These are phyloP conservation scores for Trypanosoma rangeli DNA, from an alignment of 208 protist genomes.

Conservation along the genomic window DNA sequence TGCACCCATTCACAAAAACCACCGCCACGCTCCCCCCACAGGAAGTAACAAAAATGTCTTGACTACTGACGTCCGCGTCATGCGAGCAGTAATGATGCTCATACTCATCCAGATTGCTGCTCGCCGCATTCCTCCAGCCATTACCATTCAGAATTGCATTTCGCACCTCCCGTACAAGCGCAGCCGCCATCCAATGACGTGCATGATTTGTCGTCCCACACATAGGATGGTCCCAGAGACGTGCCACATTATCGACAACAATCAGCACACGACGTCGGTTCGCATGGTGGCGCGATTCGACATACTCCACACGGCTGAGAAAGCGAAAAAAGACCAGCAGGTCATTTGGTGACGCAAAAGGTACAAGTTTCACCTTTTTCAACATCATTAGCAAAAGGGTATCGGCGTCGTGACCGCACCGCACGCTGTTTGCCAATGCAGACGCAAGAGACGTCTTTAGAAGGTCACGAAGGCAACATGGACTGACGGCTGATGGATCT, in stretches of 20 bases:
- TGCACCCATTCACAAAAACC: slow-evolving; percentile 26
- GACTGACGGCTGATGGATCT: slow-evolving; percentile 13
- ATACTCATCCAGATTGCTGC: not conserved
- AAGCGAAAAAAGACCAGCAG: slow-evolving; percentile 25
- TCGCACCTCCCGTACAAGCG: slow-evolving; percentile 22
- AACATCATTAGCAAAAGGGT: not conserved
- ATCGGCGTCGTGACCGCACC: slow-evolving; percentile 5
- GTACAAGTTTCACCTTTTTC: slow-evolving; percentile 17
- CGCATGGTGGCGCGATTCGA: not conserved
- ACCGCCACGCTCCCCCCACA: slow-evolving; percentile 12
- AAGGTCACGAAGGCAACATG: not conserved
- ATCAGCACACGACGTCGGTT: slow-evolving; percentile 17
- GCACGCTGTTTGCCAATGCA: not conserved
- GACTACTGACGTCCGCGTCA: not conserved
- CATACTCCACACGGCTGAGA: slow-evolving; percentile 17
- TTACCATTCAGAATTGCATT: slow-evolving; percentile 20
- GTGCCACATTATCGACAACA: slow-evolving; percentile 19
- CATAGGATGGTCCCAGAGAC: slow-evolving; percentile 21
- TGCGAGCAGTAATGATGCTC: not conserved
- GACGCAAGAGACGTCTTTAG: slow-evolving; percentile 2
- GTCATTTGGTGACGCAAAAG: slow-evolving; percentile 23
- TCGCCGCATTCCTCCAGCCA: slow-evolving; percentile 9
- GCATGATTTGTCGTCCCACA: slow-evolving; percentile 15
- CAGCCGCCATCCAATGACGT: slow-evolving; percentile 27
- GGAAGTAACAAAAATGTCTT: not conserved